phyloP scores from a whole-genome alignment of 352 stramenopile species.

The Pythium chondricola region DNA sequence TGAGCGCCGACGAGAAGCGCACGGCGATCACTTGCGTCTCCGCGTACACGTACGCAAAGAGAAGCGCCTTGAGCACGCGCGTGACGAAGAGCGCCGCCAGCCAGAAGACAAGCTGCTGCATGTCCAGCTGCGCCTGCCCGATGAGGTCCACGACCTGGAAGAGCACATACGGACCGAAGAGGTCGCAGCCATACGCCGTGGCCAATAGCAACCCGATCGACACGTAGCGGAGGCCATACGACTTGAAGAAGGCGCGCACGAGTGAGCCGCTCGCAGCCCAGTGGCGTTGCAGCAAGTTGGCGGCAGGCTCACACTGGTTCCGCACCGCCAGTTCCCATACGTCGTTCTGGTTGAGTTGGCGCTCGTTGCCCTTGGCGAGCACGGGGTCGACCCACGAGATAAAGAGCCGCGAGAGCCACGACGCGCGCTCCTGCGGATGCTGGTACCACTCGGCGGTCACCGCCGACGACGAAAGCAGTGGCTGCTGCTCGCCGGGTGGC shows the following conservation, averaged over 20 bases:
- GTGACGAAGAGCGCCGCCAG: slow-evolving; percentile 51
- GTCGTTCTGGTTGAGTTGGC: slow-evolving; percentile 44
- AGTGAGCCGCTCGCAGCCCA: slow-evolving; percentile 59
- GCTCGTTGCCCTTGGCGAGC: slow-evolving; percentile 19
- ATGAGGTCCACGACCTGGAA: slow-evolving; percentile 50
- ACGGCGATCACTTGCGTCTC: slow-evolving; percentile 62
- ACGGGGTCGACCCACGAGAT: slow-evolving; percentile 26
- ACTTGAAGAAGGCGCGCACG: slow-evolving; percentile 38
- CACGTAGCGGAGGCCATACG: slow-evolving; percentile 41
- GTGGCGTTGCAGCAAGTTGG: slow-evolving; percentile 43
- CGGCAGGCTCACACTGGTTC: slow-evolving; percentile 35
- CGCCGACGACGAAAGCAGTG: slow-evolving; percentile 9
- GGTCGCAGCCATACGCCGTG: slow-evolving; percentile 38
- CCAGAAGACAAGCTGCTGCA: slow-evolving; percentile 44
- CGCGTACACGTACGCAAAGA: slow-evolving; percentile 52
- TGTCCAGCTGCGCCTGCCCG: slow-evolving; percentile 21
- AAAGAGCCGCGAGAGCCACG: slow-evolving; percentile 25
- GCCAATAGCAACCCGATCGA: slow-evolving; percentile 37
- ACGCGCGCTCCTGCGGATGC: slow-evolving; percentile 23
- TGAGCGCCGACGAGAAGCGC: slow-evolving; percentile 54
- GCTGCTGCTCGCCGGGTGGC: slow-evolving; percentile 8
- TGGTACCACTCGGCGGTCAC: slow-evolving; percentile 11
- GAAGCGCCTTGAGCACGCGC: slow-evolving; percentile 51
- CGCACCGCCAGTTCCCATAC: slow-evolving; percentile 47
- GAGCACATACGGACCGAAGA: slow-evolving; percentile 59